These are phyloP conservation scores for Rhizophora mangle DNA, from an alignment of 345 rosid genomes.

Conservation along the genomic window DNA sequence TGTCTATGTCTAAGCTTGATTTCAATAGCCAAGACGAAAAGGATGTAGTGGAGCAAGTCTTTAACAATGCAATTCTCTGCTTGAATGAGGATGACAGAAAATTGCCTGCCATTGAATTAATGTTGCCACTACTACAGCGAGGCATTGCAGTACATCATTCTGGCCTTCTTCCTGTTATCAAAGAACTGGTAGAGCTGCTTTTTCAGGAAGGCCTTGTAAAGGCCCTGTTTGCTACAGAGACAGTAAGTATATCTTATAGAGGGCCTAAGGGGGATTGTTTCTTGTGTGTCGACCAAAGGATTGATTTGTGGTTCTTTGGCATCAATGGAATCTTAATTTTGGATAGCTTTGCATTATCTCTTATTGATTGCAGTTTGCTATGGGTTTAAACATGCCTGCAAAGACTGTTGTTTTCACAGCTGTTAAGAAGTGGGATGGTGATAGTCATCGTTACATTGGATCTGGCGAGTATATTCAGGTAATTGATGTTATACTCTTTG, in stretches of 20 bases:
- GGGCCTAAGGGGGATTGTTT: background rate
- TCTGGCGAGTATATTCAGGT: constrained; percentile 99
- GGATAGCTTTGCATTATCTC: background rate
- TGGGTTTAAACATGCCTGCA: constrained; percentile 99
- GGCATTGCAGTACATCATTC: constrained; percentile 99
- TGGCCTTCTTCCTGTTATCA: constrained; percentile 97
- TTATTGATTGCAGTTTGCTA: constrained; percentile 71
- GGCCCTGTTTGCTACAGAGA: constrained; percentile 96
- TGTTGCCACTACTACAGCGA: constrained; percentile 93
- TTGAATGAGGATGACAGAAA: constrained; percentile 94
- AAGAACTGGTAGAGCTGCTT: constrained; percentile 97
- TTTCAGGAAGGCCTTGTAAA: constrained; percentile 99
- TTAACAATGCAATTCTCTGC: constrained; percentile 74
- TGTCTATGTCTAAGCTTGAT: constrained; percentile 98
- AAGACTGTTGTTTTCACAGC: constrained; percentile 95
- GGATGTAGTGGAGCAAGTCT: constrained; percentile 71
- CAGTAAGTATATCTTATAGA: constrained; percentile 49
- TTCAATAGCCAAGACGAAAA: constrained; percentile 88
- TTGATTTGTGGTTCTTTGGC: background rate
- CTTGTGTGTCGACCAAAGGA: background rate
- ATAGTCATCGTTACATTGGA: constrained; percentile 89
- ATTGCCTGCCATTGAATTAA: constrained; percentile 91
- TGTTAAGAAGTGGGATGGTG: constrained; percentile 98
- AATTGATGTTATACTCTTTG: constrained; percentile 19
- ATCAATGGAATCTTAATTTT: too few species aligned